These are phyloP conservation scores for Polychytrium aggregatum DNA, from an alignment of 192 early-diverging fungal species.

Conservation along the genomic window DNA sequence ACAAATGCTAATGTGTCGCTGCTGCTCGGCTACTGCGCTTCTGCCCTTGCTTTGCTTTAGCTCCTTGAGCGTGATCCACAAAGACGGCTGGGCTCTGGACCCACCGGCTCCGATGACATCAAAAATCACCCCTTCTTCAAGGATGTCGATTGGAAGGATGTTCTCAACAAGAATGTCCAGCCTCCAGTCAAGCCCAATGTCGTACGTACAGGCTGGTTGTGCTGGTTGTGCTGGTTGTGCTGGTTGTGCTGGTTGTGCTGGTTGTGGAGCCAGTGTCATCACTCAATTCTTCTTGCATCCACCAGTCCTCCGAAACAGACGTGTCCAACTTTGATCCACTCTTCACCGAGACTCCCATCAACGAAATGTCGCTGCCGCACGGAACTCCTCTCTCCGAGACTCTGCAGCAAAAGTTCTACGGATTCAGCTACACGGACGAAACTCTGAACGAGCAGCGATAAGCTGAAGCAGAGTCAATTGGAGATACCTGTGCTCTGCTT, in stretches of 20 bases:
- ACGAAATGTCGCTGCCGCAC: slow-evolving; percentile 33
- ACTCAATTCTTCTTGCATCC: too few species aligned
- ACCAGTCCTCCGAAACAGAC: slow-evolving; percentile 37
- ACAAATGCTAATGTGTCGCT: too few species aligned
- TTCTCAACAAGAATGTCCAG: slow-evolving; percentile 44
- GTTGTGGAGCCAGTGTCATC: too few species aligned
- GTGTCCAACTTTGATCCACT: slow-evolving; percentile 38
- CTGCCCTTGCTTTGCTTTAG: too few species aligned
- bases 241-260: too few species aligned
- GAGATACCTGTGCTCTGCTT: too few species aligned
- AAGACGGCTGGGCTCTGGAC: slow-evolving; percentile 43
- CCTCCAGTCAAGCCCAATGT: slow-evolving; percentile 63
- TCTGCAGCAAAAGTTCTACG: slow-evolving; percentile 33
- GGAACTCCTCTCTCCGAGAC: slow-evolving; percentile 27
- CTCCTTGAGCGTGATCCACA: slow-evolving; percentile 55
- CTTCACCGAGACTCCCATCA: slow-evolving; percentile 37
- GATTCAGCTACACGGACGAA: slow-evolving; percentile 29
- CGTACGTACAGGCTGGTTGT: too few species aligned
- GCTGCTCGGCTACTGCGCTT: too few species aligned
- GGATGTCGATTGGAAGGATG: slow-evolving; percentile 52
- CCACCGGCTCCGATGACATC: slow-evolving; percentile 46
- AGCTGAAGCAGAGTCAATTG: too few species aligned
- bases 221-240: too few species aligned
- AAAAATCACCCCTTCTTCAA: slow-evolving; percentile 53
- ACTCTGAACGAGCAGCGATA: too few species aligned